Base-by-base conservation (phyloP, 1,139 yeast genomes). In the Pneumocystis canis region DNA sequence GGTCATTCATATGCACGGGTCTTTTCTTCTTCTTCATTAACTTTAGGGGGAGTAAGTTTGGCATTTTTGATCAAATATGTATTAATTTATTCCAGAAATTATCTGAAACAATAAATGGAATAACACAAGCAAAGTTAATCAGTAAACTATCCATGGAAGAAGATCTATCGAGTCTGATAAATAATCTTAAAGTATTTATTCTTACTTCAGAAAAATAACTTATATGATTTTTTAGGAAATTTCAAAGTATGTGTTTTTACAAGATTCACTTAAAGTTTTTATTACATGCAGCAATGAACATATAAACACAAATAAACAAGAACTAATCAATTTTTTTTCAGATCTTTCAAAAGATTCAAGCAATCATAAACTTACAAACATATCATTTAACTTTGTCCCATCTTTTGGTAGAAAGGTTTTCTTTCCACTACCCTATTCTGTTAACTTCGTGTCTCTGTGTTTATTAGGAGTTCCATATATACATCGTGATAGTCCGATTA, bases 1-100 rank as follows among this genome's bases (percentile, higher is more conserved):
- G 99, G 99, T 0, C 97, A 92, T 71, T 78, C 85, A 1, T 90
- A 80, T 74, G 96, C 97, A 1, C 80, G 84, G 68, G 79, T 84
- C 4, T 82, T 77, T 68, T 84, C 95, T 3, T 78, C 82, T 56
- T 80, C 96, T 0, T 80, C 82, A 53, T 75, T 89, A 14, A 82
- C 89, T 0, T 76, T 82, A 0, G 78, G 83, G 20, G 83, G 82
- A 5, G 59, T 57, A 57, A 20, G n/a, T 57, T n/a, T 14, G 30
- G 11, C n/a, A 39, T 57, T 35, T 9, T 57, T 30, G 14, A 57
- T 35, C 11, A 35, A 20, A 57, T 25, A 11, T 47, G 25, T 47
- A 47, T 20, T 47, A 47, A 47, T 47, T 63, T 35, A 25, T 18
- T 35, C n/a, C 6, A 57, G 59, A 78, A 83, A 11, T 77, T 89